A percentile compares a stretch with the other conserved stretches of the same genome.
Evolutionary conservation across 139 green algal species (phyloP).

Genomic region (Pycnococcus provasolii): DNA sequence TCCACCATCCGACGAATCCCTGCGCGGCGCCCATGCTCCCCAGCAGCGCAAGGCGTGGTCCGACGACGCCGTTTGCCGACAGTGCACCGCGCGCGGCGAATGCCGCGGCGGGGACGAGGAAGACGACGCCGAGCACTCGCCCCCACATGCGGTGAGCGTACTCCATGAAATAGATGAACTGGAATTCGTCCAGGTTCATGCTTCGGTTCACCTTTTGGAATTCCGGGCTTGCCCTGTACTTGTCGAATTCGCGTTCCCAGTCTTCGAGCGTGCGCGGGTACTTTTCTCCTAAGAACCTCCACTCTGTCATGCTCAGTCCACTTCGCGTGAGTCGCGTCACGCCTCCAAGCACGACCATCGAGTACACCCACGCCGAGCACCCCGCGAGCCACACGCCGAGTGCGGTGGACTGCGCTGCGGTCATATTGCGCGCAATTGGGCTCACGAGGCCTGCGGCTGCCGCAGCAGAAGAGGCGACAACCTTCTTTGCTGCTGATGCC

Average conservation of each 20-base stretch:
- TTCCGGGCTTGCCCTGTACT: slow-evolving; percentile 56
- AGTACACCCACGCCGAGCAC: slow-evolving; percentile 78
- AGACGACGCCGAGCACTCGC: slow-evolving; percentile 59
- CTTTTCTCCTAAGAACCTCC: slow-evolving; percentile 85
- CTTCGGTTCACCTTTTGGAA: slow-evolving; percentile 58
- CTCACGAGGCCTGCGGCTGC: no score
- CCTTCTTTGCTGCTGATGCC: no score
- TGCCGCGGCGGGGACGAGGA: slow-evolving; percentile 63
- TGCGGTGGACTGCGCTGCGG: no score
- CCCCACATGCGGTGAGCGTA: slow-evolving; percentile 92
- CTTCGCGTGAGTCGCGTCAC: slow-evolving; percentile 88
- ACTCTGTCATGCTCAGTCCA: slow-evolving; percentile 97
- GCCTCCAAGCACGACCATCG: slow-evolving; percentile 90
- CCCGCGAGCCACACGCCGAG: slow-evolving; percentile 68
- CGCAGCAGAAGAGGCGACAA: no score
- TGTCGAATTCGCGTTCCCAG: slow-evolving; percentile 70
- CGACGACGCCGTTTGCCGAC: no score
- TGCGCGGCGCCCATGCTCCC: slow-evolving; percentile 79
- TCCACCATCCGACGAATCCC: slow-evolving; percentile 98
- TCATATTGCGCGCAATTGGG: no score
- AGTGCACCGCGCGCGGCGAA: slow-evolving; percentile 53
- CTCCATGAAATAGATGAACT: slow-evolving; percentile 99
- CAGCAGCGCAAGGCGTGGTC: slow-evolving; percentile 54
- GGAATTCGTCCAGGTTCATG: slow-evolving; percentile 95
- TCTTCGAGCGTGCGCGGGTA: slow-evolving; percentile 42